These are phyloP conservation scores for Protostelium mycophagum DNA, from an alignment of 78 protist genomes.

Conservation along the genomic window DNA sequence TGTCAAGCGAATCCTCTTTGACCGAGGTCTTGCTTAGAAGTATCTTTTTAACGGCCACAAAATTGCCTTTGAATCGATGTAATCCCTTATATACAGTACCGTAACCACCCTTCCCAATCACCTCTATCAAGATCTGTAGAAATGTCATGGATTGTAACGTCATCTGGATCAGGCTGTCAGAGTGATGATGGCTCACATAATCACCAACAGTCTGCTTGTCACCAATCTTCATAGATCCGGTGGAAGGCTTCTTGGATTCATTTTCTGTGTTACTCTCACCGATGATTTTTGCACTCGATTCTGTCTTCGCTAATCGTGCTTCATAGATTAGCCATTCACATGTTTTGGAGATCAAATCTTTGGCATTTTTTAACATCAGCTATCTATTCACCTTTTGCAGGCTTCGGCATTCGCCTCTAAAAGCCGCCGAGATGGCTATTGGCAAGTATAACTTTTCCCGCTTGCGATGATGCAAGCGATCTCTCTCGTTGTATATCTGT, in stretches of 20 bases:
- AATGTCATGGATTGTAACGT: neutral
- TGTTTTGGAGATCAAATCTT: too few species aligned
- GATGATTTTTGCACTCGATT: too few species aligned
- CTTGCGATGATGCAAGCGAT: too few species aligned
- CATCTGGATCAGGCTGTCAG: neutral
- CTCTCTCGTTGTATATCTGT: too few species aligned
- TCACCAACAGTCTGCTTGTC: neutral
- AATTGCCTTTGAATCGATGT: conserved; percentile 43
- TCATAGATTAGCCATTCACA: too few species aligned
- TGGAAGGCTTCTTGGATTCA: neutral
- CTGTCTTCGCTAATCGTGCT: too few species aligned
- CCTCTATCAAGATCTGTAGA: conserved; percentile 41
- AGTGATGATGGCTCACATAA: neutral
- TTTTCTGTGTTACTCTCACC: too few species aligned
- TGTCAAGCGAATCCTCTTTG: neutral
- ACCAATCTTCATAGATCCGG: neutral
- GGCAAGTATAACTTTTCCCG: too few species aligned
- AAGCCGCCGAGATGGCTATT: too few species aligned
- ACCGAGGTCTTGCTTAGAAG: neutral
- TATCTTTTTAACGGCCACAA: conserved; percentile 58
- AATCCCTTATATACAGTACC: conserved; percentile 66
- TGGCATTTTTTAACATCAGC: too few species aligned
- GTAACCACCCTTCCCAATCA: conserved; percentile 64
- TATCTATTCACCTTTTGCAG: too few species aligned
- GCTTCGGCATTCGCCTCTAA: too few species aligned